A percentile compares a stretch with the other conserved stretches of the same genome.
Evolutionary conservation across 495 filamentous ascomycete species (phyloP).

Genomic region (Staphylotrichum tortipilum): DNA sequence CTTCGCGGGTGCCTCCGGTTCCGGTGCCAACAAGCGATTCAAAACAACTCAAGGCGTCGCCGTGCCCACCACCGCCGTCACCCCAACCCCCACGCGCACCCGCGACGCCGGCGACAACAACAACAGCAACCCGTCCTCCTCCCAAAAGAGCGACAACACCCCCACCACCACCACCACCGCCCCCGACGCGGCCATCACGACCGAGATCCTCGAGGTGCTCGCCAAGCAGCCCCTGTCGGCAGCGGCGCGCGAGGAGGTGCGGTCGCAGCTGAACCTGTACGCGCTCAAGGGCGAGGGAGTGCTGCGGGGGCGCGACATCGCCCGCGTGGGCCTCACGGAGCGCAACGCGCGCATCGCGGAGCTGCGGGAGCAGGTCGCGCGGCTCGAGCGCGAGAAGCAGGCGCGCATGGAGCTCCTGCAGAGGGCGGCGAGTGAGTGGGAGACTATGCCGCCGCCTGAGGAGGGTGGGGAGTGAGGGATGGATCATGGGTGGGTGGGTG

Average conservation of each 20-base stretch:
- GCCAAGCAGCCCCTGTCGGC: slow-evolving; percentile 33
- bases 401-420: slow-evolving; percentile 28
- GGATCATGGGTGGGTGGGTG: too few relatives aligned
- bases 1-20: too few relatives aligned
- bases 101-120: not conserved
- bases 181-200: slow-evolving; percentile 42
- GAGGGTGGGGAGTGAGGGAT: not conserved
- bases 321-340: slow-evolving; percentile 49
- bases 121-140: not conserved
- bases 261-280: slow-evolving; percentile 45
- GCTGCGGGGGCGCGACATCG: slow-evolving; percentile 52
- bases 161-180: not conserved
- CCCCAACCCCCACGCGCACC: slow-evolving; percentile 5
- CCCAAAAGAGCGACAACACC: not conserved
- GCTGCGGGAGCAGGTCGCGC: slow-evolving; percentile 38
- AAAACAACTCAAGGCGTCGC: slow-evolving; percentile 5
- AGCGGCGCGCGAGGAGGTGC: slow-evolving; percentile 34
- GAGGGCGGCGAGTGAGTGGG: slow-evolving; percentile 13
- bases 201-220: slow-evolving; percentile 44
- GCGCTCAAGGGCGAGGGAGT: slow-evolving; percentile 50
- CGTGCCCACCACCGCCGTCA: slow-evolving; percentile 32
- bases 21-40: too few relatives aligned
- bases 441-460: slow-evolving; percentile 6
- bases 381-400: slow-evolving; percentile 44
- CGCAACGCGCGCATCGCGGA: slow-evolving; percentile 52